phyloP scores from a whole-genome alignment of 2,329 filamentous ascomycete genomes.

The Pseudogymnoascus verrucosus region DNA sequence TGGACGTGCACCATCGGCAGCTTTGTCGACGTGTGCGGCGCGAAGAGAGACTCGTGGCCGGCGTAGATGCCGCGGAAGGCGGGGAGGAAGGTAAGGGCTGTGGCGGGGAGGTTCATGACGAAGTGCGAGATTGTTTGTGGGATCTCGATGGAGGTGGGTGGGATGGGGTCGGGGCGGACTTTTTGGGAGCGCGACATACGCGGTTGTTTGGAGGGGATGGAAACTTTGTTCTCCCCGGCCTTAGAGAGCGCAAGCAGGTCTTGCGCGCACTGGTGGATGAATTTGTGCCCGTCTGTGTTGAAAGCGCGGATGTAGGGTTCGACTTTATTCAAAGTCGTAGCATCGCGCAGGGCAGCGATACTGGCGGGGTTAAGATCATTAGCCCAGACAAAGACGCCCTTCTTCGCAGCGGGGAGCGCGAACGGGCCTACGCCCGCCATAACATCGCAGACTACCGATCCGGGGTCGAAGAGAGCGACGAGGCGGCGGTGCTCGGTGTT shows the following conservation, averaged over 20 bases:
- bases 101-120: constrained; percentile 94
- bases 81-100: constrained; percentile 73
- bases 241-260: constrained; percentile 43
- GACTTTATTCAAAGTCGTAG: constrained; percentile 70
- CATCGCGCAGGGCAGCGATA: constrained; percentile 61
- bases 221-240: constrained; percentile 44
- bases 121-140: constrained; percentile 83
- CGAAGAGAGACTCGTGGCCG: constrained; percentile 59
- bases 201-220: constrained; percentile 38
- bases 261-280: constrained; percentile 66
- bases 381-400: constrained; percentile 85
- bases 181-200: constrained; percentile 17
- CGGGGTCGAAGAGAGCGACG: constrained; percentile 65
- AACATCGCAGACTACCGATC: constrained; percentile 88
- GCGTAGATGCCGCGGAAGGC: constrained; percentile 72
- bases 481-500: constrained; percentile 82
- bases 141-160: constrained; percentile 41
- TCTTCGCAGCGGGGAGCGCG: constrained; percentile 83
- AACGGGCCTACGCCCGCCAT: constrained; percentile 98
- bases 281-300: constrained; percentile 73
- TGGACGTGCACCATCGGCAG: constrained; percentile 89
- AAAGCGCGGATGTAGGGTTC: constrained; percentile 65
- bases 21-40: constrained; percentile 45
- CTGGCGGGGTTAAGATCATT: constrained; percentile 96
- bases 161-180: constrained; percentile 23